Conservation (phyloP, 768 basidiomycete genomes). For the Russula brevipes region DNA sequence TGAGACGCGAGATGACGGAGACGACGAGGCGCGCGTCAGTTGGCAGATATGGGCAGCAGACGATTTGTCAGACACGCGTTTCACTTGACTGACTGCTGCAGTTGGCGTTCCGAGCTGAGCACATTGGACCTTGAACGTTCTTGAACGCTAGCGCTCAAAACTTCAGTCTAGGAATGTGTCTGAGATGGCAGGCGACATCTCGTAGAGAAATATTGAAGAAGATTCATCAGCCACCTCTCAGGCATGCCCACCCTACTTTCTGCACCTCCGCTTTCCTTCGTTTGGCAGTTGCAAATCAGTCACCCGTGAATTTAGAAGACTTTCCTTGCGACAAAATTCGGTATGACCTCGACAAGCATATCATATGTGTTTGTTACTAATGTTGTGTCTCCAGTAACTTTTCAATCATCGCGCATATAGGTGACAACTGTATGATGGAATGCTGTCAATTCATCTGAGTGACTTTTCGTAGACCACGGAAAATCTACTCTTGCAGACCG, state of each 20-base stretch:
- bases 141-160: no score
- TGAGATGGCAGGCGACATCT: slow-evolving; percentile 33
- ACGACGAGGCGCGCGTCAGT: neutral
- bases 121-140: neutral
- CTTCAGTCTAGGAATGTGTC: slow-evolving; percentile 28
- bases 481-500: slow-evolving; percentile 94
- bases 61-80: slow-evolving; percentile 21
- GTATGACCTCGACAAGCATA: slow-evolving; percentile 34
- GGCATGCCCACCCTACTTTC: neutral
- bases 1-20: neutral
- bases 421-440: slow-evolving; percentile 35
- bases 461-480: slow-evolving; percentile 64
- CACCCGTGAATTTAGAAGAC: slow-evolving; percentile 47
- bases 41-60: neutral
- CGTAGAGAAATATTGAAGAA: slow-evolving; percentile 28
- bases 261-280: slow-evolving; percentile 11
- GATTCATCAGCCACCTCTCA: neutral
- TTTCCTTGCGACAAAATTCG: slow-evolving; percentile 66
- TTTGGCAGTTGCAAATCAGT: neutral
- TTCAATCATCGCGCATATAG: slow-evolving; percentile 95
- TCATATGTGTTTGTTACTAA: neutral
- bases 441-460: neutral
- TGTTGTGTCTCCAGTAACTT: slow-evolving; percentile 59
- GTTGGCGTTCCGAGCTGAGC: neutral
- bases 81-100: no score